Conservation (phyloP, 192 early-diverging fungal genomes). For the Coemansia umbellata region DNA sequence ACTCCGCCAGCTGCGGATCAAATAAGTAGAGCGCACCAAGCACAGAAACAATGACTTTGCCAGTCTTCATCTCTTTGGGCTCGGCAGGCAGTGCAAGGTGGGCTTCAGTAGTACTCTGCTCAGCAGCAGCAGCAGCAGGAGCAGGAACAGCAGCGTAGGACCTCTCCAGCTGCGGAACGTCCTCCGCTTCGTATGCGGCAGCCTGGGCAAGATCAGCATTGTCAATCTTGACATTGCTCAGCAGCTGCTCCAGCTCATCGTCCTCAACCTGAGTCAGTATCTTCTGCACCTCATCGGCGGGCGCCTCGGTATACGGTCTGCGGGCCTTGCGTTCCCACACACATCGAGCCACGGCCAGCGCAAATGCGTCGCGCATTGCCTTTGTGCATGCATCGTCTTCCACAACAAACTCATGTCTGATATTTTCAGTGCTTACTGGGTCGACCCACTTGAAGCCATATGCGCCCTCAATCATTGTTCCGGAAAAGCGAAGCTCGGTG, state of each 20-base stretch:
- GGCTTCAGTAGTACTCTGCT: not conserved
- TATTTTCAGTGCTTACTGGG: not conserved
- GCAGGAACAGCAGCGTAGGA: conserved; percentile 1
- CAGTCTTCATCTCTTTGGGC: conserved; percentile 32
- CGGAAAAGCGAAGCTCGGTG: conserved; percentile 27
- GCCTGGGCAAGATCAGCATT: conserved; percentile 19
- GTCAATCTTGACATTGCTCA: conserved; percentile 30
- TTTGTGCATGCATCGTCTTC: conserved; percentile 8
- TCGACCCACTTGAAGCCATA: conserved; percentile 41
- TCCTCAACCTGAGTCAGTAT: conserved; percentile 33
- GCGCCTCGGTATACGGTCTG: conserved; percentile 21
- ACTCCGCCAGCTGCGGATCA: conserved; percentile 52
- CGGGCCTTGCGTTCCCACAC: conserved; percentile 38
- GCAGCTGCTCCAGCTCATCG: conserved; percentile 32
- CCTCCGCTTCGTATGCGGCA: not conserved
- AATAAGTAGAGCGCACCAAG: conserved; percentile 65
- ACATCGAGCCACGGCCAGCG: conserved; percentile 35
- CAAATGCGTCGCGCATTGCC: conserved; percentile 27
- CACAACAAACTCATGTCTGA: conserved; percentile 29
- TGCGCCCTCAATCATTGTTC: conserved; percentile 19
- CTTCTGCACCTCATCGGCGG: conserved; percentile 18
- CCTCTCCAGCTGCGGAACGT: not conserved
- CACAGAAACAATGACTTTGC: conserved; percentile 50
- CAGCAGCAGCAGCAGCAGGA: conserved; percentile 1
- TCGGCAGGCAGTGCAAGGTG: conserved; percentile 16